Conservation (phyloP, 768 basidiomycete genomes). For the Dentipellis fragilis region DNA sequence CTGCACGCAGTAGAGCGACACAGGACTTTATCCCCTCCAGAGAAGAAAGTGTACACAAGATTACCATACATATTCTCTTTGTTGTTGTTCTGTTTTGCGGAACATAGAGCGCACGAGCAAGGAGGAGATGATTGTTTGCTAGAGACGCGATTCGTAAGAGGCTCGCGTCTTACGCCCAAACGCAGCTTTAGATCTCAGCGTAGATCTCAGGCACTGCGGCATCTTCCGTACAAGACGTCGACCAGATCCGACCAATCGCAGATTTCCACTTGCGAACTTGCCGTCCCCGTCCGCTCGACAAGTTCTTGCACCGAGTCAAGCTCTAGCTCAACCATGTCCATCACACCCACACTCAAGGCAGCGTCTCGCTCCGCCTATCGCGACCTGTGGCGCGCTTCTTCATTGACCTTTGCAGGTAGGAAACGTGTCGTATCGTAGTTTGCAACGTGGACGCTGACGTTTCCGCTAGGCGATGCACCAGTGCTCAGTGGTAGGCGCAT, state of each 20-base stretch:
- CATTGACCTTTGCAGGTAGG: constrained; percentile 54
- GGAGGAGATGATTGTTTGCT: constrained; percentile 13
- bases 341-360: constrained; percentile 45
- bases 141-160: constrained; percentile 27
- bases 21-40: too few species aligned
- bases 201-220: constrained; percentile 17
- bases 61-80: too few species aligned
- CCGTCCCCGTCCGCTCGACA: background rate
- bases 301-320: background rate
- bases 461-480: constrained; percentile 39
- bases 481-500: constrained; percentile 41
- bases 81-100: too few species aligned
- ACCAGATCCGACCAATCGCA: background rate
- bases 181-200: constrained; percentile 20
- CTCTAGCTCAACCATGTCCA: constrained; percentile 26
- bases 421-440: background rate
- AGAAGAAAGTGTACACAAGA: too few species aligned
- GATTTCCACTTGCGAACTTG: background rate
- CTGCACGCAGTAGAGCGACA: too few species aligned
- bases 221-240: background rate
- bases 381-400: constrained; percentile 54
- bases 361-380: constrained; percentile 71
- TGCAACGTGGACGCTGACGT: too few species aligned
- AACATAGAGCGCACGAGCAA: background rate
- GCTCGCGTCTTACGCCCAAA: constrained; percentile 30